Base-by-base conservation (phyloP, 176 grass and related monocot species). In the Rhipidocladum racemiflorum region DNA sequence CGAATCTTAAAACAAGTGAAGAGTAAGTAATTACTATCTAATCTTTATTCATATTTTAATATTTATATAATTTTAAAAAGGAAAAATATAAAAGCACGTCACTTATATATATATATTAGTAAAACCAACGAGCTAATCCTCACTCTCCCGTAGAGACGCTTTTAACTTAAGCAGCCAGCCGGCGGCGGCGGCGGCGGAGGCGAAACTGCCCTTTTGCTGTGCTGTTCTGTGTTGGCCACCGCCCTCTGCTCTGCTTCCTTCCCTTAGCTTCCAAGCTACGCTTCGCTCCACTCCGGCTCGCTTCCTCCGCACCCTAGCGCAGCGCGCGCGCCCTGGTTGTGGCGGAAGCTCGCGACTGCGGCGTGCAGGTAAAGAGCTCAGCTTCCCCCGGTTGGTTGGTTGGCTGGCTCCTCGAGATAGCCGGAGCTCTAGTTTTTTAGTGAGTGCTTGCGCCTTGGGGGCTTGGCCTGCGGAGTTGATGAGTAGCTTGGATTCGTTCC, bases 191-290 rank as follows among this genome's bases (percentile, higher is more conserved):
- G 43, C 18, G 49, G n/a, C 13, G 16, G 20, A 16, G 55, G 67
- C 67, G 6, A 45, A 57, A 66, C 79, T 14, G 66, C 51, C 13
- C 11, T 29, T 30, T 61, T 16, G 60, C 60, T 30, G 60, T 78
- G 18, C 21, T 34, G 39, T 16, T 27, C 60, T 30, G 60, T 78
- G 18, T 13, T 34, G 39, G 20, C 53, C 67, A 59, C 79, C 67
- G 50, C 24, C 39, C 67, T 61, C 79, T 51, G 21, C 45, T 12
- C 39, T 42, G 29, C 61, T 1, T 16, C 61, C 60, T 7, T 30
- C 39, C 51, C 66, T 81, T 7, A 6, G 34, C 65, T 11, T 10
- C 30, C 62, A 78, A 64, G 75, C 75, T 61, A 76, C 74, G 74
- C n/a, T 17, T n/a, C 71, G 4, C 23, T 59, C 55, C 55, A 59